These are phyloP conservation scores for Sugiyamaella lignohabitans DNA, from an alignment of 805 yeast species.

Conservation along the genomic window DNA sequence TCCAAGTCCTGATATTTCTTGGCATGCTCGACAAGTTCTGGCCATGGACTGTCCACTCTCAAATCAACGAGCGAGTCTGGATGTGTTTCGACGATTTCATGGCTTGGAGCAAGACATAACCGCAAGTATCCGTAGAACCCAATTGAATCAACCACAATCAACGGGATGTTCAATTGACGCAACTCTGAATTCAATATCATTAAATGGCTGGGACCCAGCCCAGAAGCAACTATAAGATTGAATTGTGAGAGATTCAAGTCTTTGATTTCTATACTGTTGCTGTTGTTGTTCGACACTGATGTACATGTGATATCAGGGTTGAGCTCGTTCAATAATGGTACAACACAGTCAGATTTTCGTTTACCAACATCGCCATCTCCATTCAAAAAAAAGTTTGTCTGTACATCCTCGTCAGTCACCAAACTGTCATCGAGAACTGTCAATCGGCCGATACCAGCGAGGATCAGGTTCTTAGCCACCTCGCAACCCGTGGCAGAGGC, in stretches of 20 bases:
- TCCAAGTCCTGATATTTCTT: conserved; percentile 44
- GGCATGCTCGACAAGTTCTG: conserved; percentile 47
- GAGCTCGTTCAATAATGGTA: conserved; percentile 44
- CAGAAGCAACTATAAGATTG: conserved; percentile 44
- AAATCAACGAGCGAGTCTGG: conserved; percentile 57
- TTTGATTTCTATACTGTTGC: background rate
- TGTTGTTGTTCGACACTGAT: background rate
- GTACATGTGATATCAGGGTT: conserved; percentile 52
- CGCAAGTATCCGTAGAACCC: conserved; percentile 65
- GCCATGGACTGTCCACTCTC: conserved; percentile 67
- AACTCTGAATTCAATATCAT: conserved; percentile 33
- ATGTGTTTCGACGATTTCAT: conserved; percentile 71
- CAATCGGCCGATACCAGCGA: conserved; percentile 65
- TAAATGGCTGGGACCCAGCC: conserved; percentile 26
- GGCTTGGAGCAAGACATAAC: conserved; percentile 43
- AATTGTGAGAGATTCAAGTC: conserved; percentile 28
- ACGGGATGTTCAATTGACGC: conserved; percentile 45
- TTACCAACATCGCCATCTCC: conserved; percentile 38
- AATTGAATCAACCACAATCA: conserved; percentile 43
- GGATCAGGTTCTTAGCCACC: conserved; percentile 63
- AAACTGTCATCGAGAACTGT: conserved; percentile 47
- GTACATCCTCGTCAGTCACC: conserved; percentile 41
- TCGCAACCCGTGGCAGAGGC: conserved; percentile 55
- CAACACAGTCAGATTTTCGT: conserved; percentile 36
- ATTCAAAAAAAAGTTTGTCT: conserved; percentile 57